Conservation (phyloP, 257 asterid species). For the Penstemon eatonii region DNA sequence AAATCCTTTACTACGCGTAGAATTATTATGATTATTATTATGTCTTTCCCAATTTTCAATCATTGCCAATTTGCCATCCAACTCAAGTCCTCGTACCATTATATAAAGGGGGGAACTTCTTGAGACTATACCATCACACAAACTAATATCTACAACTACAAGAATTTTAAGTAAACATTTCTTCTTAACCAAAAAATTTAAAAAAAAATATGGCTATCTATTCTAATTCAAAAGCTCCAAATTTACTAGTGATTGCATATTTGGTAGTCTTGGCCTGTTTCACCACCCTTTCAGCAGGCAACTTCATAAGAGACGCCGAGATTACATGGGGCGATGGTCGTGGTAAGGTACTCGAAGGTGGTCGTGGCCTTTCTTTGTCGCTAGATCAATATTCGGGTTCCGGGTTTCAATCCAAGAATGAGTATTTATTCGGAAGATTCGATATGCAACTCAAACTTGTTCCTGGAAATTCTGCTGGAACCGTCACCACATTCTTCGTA, state of each 20-base stretch:
- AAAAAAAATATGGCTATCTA: background rate
- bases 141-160: background rate
- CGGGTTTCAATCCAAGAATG: slow-evolving; percentile 49
- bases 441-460: slow-evolving; percentile 49
- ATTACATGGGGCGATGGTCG: slow-evolving; percentile 54
- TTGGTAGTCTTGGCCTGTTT: slow-evolving; percentile 26
- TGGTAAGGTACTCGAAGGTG: slow-evolving; percentile 46
- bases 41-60: too few relatives aligned
- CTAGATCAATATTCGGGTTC: slow-evolving; percentile 50
- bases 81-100: background rate
- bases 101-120: background rate
- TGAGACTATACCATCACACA: background rate
- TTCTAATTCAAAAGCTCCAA: background rate
- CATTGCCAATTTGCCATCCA: too few relatives aligned
- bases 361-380: slow-evolving; percentile 36
- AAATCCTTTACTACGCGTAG: too few relatives aligned
- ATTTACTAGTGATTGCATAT: slow-evolving; percentile 2
- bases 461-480: slow-evolving; percentile 50
- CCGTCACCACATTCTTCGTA: slow-evolving; percentile 64
- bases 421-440: slow-evolving; percentile 45
- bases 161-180: background rate
- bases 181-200: background rate
- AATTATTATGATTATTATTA: too few relatives aligned
- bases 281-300: slow-evolving; percentile 31
- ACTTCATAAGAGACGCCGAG: slow-evolving; percentile 45